Evolutionary conservation across 768 basidiomycete species (phyloP).

Genomic region (Austroboletus festivus): DNA sequence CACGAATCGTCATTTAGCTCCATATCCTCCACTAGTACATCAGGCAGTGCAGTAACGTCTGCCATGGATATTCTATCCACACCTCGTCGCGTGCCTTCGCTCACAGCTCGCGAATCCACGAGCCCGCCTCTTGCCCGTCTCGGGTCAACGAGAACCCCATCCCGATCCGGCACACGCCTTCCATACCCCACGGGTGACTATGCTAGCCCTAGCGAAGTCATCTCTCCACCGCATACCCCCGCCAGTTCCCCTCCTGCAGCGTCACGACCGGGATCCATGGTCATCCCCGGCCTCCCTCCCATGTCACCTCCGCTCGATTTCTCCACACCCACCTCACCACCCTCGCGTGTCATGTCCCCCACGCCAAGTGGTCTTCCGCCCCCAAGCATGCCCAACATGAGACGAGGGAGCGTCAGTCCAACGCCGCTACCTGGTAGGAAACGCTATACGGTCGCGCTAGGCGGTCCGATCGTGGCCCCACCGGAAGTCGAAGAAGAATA

Average conservation of each 20-base stretch:
- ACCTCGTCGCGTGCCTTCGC: constrained; percentile 30
- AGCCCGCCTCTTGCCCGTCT: constrained; percentile 58
- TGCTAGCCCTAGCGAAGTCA: constrained; percentile 55
- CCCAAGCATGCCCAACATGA: constrained; percentile 37
- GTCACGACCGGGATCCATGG: constrained; percentile 41
- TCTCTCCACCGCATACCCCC: constrained; percentile 33
- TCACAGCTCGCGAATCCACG: constrained; percentile 59
- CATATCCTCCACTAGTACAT: constrained; percentile 12
- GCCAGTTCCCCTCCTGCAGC: constrained; percentile 45
- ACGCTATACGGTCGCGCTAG: constrained; percentile 82
- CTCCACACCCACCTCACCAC: constrained; percentile 21
- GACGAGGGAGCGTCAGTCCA: constrained; percentile 59
- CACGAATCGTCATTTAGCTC: constrained; percentile 26
- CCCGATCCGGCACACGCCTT: constrained; percentile 44
- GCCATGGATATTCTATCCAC: constrained; percentile 21
- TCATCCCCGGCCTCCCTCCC: constrained; percentile 44
- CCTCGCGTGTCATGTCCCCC: constrained; percentile 21
- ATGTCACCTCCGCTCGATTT: constrained; percentile 25
- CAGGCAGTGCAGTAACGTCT: constrained; percentile 12
- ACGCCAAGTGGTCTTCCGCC: constrained; percentile 38
- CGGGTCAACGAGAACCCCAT: constrained; percentile 31
- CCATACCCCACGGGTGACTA: constrained; percentile 88
- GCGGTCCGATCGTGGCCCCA: constrained; percentile 58
- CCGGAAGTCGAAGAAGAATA: constrained; percentile 28
- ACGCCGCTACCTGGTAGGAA: constrained; percentile 61